Base-by-base conservation (phyloP, 2,329 filamentous ascomycete species). In the Aureobasidium sp. region DNA sequence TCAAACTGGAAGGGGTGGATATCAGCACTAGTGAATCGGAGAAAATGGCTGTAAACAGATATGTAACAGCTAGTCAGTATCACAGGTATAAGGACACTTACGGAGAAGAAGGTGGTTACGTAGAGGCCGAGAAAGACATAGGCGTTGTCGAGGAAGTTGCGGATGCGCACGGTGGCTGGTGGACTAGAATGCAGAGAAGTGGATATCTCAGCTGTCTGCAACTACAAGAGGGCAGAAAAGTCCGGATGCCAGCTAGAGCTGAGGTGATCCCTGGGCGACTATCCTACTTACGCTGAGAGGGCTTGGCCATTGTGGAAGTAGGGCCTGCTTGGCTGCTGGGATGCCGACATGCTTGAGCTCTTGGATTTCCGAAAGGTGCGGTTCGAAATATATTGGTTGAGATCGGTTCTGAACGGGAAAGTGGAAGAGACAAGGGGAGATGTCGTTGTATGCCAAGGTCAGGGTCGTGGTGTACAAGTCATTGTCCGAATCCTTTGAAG, bases 91-190 rank as follows among this genome's bases (percentile, higher is more conserved):
- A 19, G 17, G 23, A 1, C 19, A 68, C 74, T 33, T 73, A 78
- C 77, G 57, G 77, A 74, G 62, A 80, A 78, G 10, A 80, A 69
- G 43, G 74, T 77, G 43, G 76, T 75, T 29, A 80, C 65, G 61
- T 80, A 80, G 25, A 80, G 69, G 6, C 77, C 78, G 5, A 80
- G 45, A 64, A 79, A 79, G 62, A 75, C 67, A 64, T 79, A 80
- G 54, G 75, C 61, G 58, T 67, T 69, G 51, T 77, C 70, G 61
- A 75, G 60, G 67, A 76, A 71, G 63, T 73, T 73, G 51, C 67
- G 68, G 61, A 76, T 54, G 51, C 76, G 77, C 60, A 75, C 73
- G 17, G 74, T 68, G 53, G 79, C 60, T 3, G 78, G 78, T 13
- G 77, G 76, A 43, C 77, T 79, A 25, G 13, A 37, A 43, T n/a